Evolutionary conservation across 352 stramenopile species (phyloP), one percentile per base, ranked within the genome.

Genomic region (Phytophthora ramorum): DNA sequence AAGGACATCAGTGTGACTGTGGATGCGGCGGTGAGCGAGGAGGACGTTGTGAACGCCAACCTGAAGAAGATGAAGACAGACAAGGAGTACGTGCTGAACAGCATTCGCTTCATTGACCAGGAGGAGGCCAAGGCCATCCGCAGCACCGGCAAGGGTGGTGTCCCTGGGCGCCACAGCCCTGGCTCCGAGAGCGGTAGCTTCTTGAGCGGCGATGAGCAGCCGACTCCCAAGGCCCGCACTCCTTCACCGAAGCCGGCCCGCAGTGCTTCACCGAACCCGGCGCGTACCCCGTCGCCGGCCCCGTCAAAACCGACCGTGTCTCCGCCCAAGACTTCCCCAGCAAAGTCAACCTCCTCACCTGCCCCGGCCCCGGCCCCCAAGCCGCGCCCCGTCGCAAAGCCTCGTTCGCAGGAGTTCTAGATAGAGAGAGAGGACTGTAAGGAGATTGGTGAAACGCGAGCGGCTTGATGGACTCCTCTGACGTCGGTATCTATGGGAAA

Each of bases 71-170:
- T 96, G 82, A 92, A 93, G 78, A 79, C 73, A 46, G 84, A 92
- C 76, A 94, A 94, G 79, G 88, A 96, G 73, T 93, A 93, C 69
- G 83, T 96, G 70, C 80, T 96, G 2, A 96, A 96, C 77, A 91
- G 83, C 69, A 90, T 96, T 58, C 88, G 88, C 49, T 93, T 96
- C 62, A 94, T 96, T 75, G 88, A 96, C 68, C 84, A 94, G 52
- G 88, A 96, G 66, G 88, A 96, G 73, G 88, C 88, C 26, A 93
- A 93, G 76, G 88, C 88, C n/a, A 88, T 96, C 52, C 85, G 88
- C 49, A 78, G 75, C 64, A 85, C 85, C 24, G 85, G 87, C 58
- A 96, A 96, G 77, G 80, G 82, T 4, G 62, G 71, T 20, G 55
- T 77, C 19, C 73, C 70, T 8, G 76, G 82, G 24, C 77, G 77